These are phyloP conservation scores for Saccharomyces kudriavzevii DNA, from an alignment of 805 yeast species.

Conservation along the genomic window DNA sequence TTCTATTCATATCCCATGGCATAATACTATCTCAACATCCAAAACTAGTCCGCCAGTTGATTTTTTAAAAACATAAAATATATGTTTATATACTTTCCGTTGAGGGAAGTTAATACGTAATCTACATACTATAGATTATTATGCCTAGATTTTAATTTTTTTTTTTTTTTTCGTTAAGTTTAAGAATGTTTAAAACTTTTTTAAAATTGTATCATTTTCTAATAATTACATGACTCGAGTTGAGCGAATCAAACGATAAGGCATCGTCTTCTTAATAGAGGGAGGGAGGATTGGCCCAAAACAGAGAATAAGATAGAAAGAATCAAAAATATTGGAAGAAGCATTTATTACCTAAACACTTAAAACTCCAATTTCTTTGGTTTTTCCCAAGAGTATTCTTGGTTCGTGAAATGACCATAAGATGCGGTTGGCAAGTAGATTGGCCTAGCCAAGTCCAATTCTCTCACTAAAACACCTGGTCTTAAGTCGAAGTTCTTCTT, in stretches of 20 bases:
- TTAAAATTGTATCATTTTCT: not conserved
- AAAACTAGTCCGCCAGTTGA: not conserved
- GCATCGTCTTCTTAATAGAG: not conserved
- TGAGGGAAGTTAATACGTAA: not conserved
- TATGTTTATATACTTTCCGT: not conserved
- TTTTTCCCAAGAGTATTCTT: slow-evolving; percentile 94
- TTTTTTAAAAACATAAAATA: not conserved
- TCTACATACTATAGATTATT: not conserved
- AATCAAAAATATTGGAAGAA: not conserved
- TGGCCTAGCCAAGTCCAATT: slow-evolving; percentile 94
- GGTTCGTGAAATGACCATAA: slow-evolving; percentile 98
- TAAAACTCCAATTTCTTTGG: slow-evolving; percentile 67
- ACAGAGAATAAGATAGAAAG: not conserved
- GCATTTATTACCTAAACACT: slow-evolving; percentile 7
- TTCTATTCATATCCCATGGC: not conserved
- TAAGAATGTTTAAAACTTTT: not conserved
- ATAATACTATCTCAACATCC: not conserved
- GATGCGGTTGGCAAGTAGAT: slow-evolving; percentile 96
- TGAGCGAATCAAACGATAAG: slow-evolving; percentile 13
- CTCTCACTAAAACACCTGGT: slow-evolving; percentile 96
- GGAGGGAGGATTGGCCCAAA: slow-evolving; percentile 1
- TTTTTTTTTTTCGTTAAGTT: not conserved
- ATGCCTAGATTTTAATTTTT: not conserved
- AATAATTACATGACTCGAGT: slow-evolving; percentile 14
- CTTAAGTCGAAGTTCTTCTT: slow-evolving; percentile 91